Percentiles rank a stretch among this genome's conserved stretches.
Evolutionary conservation across 2,329 filamentous ascomycete genomes (phyloP).

Genomic region (Nemania sp.): DNA sequence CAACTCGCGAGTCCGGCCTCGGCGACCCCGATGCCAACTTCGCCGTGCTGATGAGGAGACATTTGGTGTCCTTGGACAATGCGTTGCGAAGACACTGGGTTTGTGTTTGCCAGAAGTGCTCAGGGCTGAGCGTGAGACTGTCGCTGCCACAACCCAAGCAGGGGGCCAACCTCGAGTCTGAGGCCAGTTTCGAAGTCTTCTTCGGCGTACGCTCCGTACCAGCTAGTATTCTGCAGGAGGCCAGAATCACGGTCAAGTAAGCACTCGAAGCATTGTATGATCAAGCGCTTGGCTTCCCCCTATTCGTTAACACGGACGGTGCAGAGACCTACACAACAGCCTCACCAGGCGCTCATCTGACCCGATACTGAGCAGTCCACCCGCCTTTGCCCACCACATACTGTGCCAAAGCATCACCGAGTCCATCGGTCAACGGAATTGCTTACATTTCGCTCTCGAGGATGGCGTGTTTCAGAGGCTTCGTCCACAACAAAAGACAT

Average conservation of each 20-base stretch:
- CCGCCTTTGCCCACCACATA: not conserved
- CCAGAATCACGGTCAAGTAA: slow-evolving; percentile 15
- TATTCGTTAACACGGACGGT: too few relatives aligned
- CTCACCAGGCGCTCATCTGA: too few relatives aligned
- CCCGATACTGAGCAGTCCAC: too few relatives aligned
- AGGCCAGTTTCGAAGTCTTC: slow-evolving; percentile 8
- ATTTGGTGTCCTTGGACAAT: not conserved
- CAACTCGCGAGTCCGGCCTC: not conserved
- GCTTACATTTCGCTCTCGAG: not conserved
- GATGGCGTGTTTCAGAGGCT: slow-evolving; percentile 4
- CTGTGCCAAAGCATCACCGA: slow-evolving; percentile 9
- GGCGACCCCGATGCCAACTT: slow-evolving; percentile 2
- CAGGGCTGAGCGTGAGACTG: slow-evolving; percentile 11
- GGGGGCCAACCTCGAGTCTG: not conserved
- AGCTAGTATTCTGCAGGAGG: slow-evolving; percentile 1
- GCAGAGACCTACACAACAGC: not conserved
- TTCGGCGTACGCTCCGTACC: slow-evolving; percentile 7
- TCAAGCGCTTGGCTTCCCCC: not conserved
- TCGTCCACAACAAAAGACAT: slow-evolving; percentile 13
- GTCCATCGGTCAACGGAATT: slow-evolving; percentile 1
- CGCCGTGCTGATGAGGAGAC: slow-evolving; percentile 5
- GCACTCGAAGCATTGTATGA: not conserved
- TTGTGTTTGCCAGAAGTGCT: slow-evolving; percentile 8
- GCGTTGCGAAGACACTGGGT: slow-evolving; percentile 5
- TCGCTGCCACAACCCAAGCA: not conserved